Evolutionary conservation across 1,139 yeast genomes (phyloP), one percentile per base, ranked within the genome.

Genomic region (Pichia cactophila): DNA sequence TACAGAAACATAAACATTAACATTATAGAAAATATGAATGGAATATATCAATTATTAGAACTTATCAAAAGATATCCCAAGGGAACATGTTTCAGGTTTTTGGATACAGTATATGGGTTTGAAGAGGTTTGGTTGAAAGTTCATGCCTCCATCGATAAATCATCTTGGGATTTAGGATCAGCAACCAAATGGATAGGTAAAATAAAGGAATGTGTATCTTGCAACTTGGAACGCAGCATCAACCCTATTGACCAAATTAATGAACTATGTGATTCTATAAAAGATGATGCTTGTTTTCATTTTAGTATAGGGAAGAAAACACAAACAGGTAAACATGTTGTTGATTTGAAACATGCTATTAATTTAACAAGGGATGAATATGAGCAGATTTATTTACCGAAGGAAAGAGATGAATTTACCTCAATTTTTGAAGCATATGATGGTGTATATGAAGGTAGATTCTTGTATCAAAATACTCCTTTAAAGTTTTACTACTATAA

Each of bases 121-220:
- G 60, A 55, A 48, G 54, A 54, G 17, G 54, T 57, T 38, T 58
- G 59, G 57, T n/a, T 33, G 14, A 49, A 49, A 35, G 4, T 56
- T 9, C 26, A 12, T n/a, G 38, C 38, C 14, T 16, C 7, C 28
- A 46, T 50, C 16, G 20, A 6, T 6, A 17, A 35, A 1, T 12
- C 7, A 1, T 38, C 47, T 39, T 7, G 29, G 28, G 14, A 44
- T 43, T 28, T 37, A 12, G 20, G 41, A 28, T 35, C 38, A 5
- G 12, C 16, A 4, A 11, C 39, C 10, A 35, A 26, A 9, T 43
- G 52, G 44, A 28, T 54, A 20, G 20, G 33, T 9, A 23, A 12
- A 17, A 16, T 50, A 8, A 8, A 45, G 17, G 10, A 5, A 8
- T 9, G 31, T 10, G 36, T 28, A 12, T 9, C n/a, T 11, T 44